A percentile compares a stretch with the other conserved stretches of the same genome.
Conservation (phyloP, 164 flowering plant species). For the Umbellularia californica region DNA sequence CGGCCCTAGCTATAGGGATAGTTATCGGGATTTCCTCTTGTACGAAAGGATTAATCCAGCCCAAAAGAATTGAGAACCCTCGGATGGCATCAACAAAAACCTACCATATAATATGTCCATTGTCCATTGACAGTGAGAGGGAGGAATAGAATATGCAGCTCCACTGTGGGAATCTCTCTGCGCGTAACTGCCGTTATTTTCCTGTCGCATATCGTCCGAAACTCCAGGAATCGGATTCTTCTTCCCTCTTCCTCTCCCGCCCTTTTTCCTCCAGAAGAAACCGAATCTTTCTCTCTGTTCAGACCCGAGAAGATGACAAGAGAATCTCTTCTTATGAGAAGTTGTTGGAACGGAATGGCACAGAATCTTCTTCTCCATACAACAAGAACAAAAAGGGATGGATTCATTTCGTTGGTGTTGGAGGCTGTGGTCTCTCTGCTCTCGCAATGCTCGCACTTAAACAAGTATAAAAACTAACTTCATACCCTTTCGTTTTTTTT, state of each 20-base stretch:
- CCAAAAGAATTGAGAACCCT: too few relatives aligned
- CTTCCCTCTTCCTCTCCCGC: neutral
- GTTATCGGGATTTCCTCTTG: too few relatives aligned
- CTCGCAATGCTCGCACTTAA: constrained; percentile 49
- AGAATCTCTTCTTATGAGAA: neutral
- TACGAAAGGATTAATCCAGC: too few relatives aligned
- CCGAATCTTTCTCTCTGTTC: neutral
- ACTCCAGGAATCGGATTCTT: neutral
- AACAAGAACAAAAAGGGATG: constrained; percentile 10
- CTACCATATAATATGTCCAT: too few relatives aligned
- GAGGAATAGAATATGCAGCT: neutral
- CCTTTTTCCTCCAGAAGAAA: neutral
- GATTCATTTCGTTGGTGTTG: constrained; percentile 50
- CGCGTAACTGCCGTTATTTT: neutral
- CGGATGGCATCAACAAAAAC: too few relatives aligned
- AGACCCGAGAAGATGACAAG: neutral
- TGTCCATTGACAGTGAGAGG: too few relatives aligned
- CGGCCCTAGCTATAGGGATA: too few relatives aligned
- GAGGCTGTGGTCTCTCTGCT: constrained; percentile 50
- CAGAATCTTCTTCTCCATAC: neutral
- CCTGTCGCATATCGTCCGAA: neutral
- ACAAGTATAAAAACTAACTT: constrained; percentile 20
- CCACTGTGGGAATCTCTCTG: neutral
- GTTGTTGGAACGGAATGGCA: neutral
- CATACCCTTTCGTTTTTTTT: neutral